phyloP scores from a whole-genome alignment of 202 grass and related monocot species.

The Hordeum pubiflorum region DNA sequence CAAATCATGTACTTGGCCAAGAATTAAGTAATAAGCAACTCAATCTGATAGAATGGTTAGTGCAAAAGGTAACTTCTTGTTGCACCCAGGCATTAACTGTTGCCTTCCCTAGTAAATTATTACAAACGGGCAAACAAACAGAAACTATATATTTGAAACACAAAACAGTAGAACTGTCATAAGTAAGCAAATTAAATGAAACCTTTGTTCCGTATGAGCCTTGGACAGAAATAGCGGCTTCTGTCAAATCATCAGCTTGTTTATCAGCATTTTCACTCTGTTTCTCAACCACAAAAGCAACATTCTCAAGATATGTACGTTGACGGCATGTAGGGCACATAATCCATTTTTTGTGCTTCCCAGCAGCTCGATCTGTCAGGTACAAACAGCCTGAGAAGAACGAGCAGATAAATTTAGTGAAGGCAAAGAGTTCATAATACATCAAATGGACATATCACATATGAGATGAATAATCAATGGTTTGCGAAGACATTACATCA shows the following conservation, averaged over 20 bases:
- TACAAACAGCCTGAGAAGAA: slow-evolving; percentile 64
- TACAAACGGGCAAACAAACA: not conserved
- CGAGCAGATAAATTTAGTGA: slow-evolving; percentile 17
- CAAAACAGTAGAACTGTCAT: not conserved
- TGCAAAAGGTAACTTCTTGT: not conserved
- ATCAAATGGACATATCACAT: slow-evolving; percentile 14
- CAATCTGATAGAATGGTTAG: not conserved
- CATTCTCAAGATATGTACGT: slow-evolving; percentile 72
- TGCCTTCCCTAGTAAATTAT: not conserved
- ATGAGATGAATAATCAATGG: slow-evolving; percentile 13
- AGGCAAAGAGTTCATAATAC: not conserved
- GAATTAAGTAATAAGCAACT: not conserved
- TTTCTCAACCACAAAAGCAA: slow-evolving; percentile 88
- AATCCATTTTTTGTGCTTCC: slow-evolving; percentile 70
- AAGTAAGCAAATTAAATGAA: slow-evolving; percentile 14
- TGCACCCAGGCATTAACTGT: not conserved
- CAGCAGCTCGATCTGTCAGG: slow-evolving; percentile 67
- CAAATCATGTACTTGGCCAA: not conserved
- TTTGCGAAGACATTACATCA: not conserved
- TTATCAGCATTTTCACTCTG: slow-evolving; percentile 33
- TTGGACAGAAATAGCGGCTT: slow-evolving; percentile 57
- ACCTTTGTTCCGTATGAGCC: slow-evolving; percentile 99
- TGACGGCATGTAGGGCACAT: slow-evolving; percentile 91
- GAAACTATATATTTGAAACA: slow-evolving; percentile 6
- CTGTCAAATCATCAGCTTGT: slow-evolving; percentile 42